A percentile compares a stretch with the other conserved stretches of the same genome.
These are phyloP conservation scores for Dothidotthia symphoricarpi DNA, from an alignment of 2,329 filamentous ascomycete species.

Conservation along the genomic window DNA sequence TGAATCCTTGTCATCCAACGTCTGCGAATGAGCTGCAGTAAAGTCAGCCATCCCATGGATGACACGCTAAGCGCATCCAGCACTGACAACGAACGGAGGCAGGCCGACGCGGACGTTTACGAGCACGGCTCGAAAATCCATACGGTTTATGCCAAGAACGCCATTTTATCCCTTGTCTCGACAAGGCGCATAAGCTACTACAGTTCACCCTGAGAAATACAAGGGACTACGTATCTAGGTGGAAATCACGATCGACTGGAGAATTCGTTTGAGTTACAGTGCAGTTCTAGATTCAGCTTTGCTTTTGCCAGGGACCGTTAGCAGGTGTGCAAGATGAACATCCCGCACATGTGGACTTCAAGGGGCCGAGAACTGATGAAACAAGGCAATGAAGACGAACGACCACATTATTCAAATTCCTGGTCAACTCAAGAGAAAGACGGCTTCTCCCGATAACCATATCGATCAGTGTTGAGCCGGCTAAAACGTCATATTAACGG, in stretches of 20 bases:
- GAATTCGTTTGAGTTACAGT: constrained; percentile 14
- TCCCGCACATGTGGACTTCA: constrained; percentile 19
- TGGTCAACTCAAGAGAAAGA: too few relatives aligned
- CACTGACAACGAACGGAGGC: constrained; percentile 21
- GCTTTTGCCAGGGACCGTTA: constrained; percentile 14
- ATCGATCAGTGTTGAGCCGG: too few relatives aligned
- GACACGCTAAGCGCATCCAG: constrained; percentile 17
- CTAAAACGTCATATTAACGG: not conserved
- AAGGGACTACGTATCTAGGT: constrained; percentile 18
- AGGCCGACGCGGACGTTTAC: constrained; percentile 35
- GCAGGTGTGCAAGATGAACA: constrained; percentile 9
- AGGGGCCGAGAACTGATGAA: constrained; percentile 12
- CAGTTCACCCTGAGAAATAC: constrained; percentile 11
- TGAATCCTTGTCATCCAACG: constrained; percentile 8
- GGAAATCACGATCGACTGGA: constrained; percentile 20
- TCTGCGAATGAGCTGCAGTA: constrained; percentile 20
- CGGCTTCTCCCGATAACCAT: too few relatives aligned
- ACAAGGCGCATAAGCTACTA: constrained; percentile 10
- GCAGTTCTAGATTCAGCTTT: constrained; percentile 3
- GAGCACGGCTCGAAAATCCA: constrained; percentile 13
- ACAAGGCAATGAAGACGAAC: constrained; percentile 11
- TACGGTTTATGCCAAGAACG: constrained; percentile 14
- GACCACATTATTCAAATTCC: too few relatives aligned
- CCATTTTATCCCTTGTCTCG: constrained; percentile 12
- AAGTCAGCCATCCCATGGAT: constrained; percentile 21